phyloP scores from a whole-genome alignment of 2,329 filamentous ascomycete genomes.

The Rutstroemia sp. region DNA sequence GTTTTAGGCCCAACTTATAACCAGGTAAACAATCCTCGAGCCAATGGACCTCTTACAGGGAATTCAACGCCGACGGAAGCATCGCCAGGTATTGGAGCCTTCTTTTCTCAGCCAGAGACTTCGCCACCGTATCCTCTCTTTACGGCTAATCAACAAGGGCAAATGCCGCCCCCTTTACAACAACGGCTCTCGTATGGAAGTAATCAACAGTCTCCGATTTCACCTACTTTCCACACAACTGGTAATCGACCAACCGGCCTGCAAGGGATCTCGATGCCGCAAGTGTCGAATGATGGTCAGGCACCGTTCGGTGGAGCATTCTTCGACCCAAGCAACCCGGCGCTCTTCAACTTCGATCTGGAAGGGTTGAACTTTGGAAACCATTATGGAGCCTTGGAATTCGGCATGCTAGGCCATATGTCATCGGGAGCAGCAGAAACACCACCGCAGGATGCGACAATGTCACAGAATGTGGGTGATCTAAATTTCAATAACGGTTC shows the following conservation, averaged over 20 bases:
- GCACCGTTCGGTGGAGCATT: conserved; percentile 46
- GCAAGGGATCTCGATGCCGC: conserved; percentile 31
- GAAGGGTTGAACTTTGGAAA: conserved; percentile 93
- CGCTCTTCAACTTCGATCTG: conserved; percentile 91
- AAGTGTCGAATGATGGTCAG: conserved; percentile 41
- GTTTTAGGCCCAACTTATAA: conserved; percentile 69
- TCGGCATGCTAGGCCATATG: conserved; percentile 95
- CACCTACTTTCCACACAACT: conserved; percentile 59
- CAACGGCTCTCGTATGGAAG: conserved; percentile 45
- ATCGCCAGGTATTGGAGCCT: conserved; percentile 22
- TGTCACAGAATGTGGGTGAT: conserved; percentile 40
- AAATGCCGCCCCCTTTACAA: conserved; percentile 46
- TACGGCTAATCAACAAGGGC: conserved; percentile 39
- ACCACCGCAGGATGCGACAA: conserved; percentile 54
- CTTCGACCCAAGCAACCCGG: conserved; percentile 87
- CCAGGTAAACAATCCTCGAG: conserved; percentile 37
- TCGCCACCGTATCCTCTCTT: conserved; percentile 31
- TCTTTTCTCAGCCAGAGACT: conserved; percentile 28
- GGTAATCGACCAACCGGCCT: conserved; percentile 41
- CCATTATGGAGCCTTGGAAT: conserved; percentile 91
- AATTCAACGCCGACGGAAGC: conserved; percentile 25
- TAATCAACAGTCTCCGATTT: conserved; percentile 64
- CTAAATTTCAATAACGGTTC: conserved; percentile 24
- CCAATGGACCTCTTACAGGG: conserved; percentile 14
- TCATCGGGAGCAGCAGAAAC: conserved; percentile 82